Conservation (phyloP, 768 basidiomycete genomes). For the Porphyrellus cyaneotinctus region DNA sequence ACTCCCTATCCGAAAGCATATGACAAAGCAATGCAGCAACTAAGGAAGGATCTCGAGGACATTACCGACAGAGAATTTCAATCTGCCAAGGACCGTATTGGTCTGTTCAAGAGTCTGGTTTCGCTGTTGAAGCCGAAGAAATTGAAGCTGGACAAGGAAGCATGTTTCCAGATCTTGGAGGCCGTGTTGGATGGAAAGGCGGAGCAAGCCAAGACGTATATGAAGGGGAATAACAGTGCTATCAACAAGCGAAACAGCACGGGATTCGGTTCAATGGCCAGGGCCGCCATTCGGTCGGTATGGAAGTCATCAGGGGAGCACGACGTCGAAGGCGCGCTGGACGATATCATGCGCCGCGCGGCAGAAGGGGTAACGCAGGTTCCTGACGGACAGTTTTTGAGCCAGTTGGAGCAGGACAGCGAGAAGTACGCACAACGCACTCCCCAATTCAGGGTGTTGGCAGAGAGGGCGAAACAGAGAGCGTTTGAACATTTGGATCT, state of each 20-base stretch:
- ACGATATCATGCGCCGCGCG: slow-evolving; percentile 5
- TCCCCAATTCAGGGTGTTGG: neutral
- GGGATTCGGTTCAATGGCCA: neutral
- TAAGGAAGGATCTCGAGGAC: neutral
- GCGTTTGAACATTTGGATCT: neutral
- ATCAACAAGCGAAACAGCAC: neutral
- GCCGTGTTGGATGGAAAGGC: slow-evolving; percentile 3
- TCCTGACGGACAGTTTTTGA: slow-evolving; percentile 17
- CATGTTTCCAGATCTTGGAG: neutral
- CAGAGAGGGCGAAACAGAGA: neutral
- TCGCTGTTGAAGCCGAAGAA: neutral
- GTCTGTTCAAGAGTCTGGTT: slow-evolving; percentile 4
- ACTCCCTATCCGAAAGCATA: slow-evolving; percentile 13
- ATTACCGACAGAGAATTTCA: slow-evolving; percentile 14
- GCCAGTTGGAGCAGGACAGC: neutral
- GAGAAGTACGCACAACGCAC: neutral
- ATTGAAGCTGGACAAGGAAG: neutral
- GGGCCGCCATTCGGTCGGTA: neutral
- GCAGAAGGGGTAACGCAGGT: neutral
- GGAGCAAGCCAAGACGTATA: slow-evolving; percentile 3
- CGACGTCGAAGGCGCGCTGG: neutral
- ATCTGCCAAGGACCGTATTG: slow-evolving; percentile 14
- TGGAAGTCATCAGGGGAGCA: neutral
- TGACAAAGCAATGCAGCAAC: neutral
- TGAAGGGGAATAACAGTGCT: neutral